phyloP scores from a whole-genome alignment of 352 stramenopile species.

The Globisporangium acanthophoron region DNA sequence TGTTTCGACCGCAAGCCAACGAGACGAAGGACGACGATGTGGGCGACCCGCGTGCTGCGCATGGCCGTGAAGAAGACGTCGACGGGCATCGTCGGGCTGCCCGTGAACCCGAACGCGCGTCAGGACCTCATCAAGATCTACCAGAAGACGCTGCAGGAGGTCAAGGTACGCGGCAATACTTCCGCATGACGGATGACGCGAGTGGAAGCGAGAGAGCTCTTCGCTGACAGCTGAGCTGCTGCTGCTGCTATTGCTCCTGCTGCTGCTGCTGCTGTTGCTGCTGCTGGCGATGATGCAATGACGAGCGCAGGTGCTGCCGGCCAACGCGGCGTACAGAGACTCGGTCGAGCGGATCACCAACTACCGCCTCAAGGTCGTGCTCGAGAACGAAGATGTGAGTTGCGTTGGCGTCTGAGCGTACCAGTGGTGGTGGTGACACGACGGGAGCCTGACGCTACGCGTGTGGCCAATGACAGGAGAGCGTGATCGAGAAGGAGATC shows the following conservation, averaged over 20 bases:
- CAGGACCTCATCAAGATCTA: conserved; percentile 84
- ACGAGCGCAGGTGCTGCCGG: conserved; percentile 40
- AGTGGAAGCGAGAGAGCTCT: not conserved
- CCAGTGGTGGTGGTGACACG: not conserved
- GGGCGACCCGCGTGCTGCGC: conserved; percentile 72
- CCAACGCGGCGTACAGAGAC: conserved; percentile 66
- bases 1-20: conserved; percentile 15
- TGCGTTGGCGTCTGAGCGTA: not conserved
- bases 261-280: not conserved
- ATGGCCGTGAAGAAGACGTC: conserved; percentile 86
- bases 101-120: conserved; percentile 80
- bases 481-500: conserved; percentile 78
- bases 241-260: not conserved
- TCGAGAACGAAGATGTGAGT: conserved; percentile 67
- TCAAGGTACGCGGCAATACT: conserved; percentile 40
- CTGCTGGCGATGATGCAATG: not conserved
- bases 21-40: conserved; percentile 43
- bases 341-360: conserved; percentile 85
- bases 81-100: conserved; percentile 79
- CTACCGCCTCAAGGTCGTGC: conserved; percentile 71
- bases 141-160: conserved; percentile 73
- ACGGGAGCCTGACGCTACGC: not conserved
- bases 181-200: not conserved
- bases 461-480: conserved; percentile 33
- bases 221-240: not conserved